Evolutionary conservation across 169 alveolate species (phyloP).

Genomic region (Theileria sp.): DNA sequence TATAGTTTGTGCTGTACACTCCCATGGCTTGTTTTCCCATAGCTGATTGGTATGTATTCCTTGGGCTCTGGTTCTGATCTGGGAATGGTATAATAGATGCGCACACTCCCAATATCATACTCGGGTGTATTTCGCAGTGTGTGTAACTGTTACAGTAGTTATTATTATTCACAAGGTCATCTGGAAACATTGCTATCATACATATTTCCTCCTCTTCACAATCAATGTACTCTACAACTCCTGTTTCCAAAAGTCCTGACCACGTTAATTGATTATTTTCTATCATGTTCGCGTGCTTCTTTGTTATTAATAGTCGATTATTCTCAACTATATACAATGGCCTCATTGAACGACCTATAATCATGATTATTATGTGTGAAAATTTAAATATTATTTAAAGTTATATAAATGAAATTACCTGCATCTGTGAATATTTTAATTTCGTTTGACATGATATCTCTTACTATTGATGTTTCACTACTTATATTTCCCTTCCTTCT

Average conservation of each 20-base stretch:
- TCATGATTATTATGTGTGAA: background rate
- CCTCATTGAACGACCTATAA: slow-evolving; percentile 89
- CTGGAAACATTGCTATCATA: slow-evolving; percentile 98
- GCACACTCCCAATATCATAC: slow-evolving; percentile 99
- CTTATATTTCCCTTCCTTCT: slow-evolving; percentile 91
- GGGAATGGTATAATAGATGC: slow-evolving; percentile 99
- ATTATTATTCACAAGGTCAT: slow-evolving; percentile 83
- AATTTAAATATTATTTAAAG: no score
- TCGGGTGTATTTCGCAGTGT: slow-evolving; percentile 99
- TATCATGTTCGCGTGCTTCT: slow-evolving; percentile 73
- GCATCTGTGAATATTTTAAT: slow-evolving; percentile 96
- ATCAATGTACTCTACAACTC: slow-evolving; percentile 97
- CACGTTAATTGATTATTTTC: slow-evolving; percentile 70
- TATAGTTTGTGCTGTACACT: slow-evolving; percentile 95
- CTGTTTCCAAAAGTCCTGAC: slow-evolving; percentile 89
- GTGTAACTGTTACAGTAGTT: slow-evolving; percentile 92
- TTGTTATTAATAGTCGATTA: slow-evolving; percentile 81
- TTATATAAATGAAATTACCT: no score
- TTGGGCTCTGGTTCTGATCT: slow-evolving; percentile 98
- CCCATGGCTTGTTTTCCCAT: slow-evolving; percentile 99
- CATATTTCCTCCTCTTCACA: slow-evolving; percentile 99
- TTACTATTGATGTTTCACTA: slow-evolving; percentile 93
- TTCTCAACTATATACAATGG: slow-evolving; percentile 95
- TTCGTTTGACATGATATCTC: slow-evolving; percentile 90
- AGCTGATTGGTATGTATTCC: slow-evolving; percentile 99